Evolutionary conservation across 176 grass and related monocot genomes (phyloP), one percentile per base, ranked within the genome.

Genomic region (Zoysia pacifica): DNA sequence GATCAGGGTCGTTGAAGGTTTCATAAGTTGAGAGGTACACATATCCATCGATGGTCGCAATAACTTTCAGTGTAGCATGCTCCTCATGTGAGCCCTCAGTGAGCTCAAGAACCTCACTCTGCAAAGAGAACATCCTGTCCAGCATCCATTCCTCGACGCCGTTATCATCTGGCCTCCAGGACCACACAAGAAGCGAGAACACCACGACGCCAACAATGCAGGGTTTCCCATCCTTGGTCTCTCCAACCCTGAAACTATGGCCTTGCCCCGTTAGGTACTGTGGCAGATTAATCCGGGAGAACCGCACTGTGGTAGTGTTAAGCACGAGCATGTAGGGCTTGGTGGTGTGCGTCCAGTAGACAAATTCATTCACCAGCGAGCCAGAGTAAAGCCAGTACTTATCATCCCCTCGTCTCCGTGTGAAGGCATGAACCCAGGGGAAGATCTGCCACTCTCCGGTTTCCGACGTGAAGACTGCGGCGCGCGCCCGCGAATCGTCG

Each of bases 61-160:
- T 43, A 16, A 83, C 35, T 36, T 75, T 53, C 5, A 83, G 70
- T 7, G 12, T 39, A 13, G 11, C 81, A 56, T 67, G 49, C 15
- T 42, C 51, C 42, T 83, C 49, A 37, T 3, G 2, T 73, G 36
- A 18, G 13, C 49, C 35, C 49, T 54, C 48, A 9, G 70, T 73
- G 40, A 42, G 20, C 49, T 47, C 14, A 67, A 83, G 13, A 67
- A 75, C 10, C 62, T 58, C 52, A 12, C 1, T 1, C 40, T 83
- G 62, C 28, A 83, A 58, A 9, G 6, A 41, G n/a, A 75, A 7
- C 19, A 13, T 12, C 50, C 47, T 46, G 19, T 75, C 40, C 5
- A 75, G 62, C 19, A 83, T 45, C 81, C 81, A 83, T 54, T 36
- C 58, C 61, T 75, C 49, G 10, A 67, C 4, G 44, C 81, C 62